Evolutionary conservation across 2,329 filamentous ascomycete genomes (phyloP), one percentile per base, ranked within the genome.

Genomic region (Thielaviopsis cerberus): DNA sequence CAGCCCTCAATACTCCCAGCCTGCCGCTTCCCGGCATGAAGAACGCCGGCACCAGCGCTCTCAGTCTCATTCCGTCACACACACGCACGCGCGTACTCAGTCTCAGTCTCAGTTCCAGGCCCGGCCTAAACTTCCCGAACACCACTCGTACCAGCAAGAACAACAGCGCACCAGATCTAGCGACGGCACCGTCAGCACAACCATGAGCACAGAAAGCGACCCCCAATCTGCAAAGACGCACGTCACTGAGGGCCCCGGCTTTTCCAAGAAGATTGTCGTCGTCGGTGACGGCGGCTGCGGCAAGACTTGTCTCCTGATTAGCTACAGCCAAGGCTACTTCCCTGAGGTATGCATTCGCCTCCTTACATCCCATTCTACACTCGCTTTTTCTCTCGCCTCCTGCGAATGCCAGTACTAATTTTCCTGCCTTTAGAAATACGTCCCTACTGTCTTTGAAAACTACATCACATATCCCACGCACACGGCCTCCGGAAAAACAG

Each of bases 241-340:
- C 70, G 80, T 91, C 71, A 96, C 91, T 54, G 88, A 94, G 68
- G 88, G 86, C 24, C 90, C 91, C 3, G 81, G 88, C 59, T 96
- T 92, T 73, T 97, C 91, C 64, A 98, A 98, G 78, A 98, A 98
- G 79, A 92, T 98, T 69, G 92, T 98, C 51, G 92, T 98, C 55
- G 92, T 98, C 52, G 92, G 92, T 62, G 92, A 98, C 71, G 92
- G 92, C 66, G 92, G 92, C 62, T 98, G 92, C 72, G 92, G 92
- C 66, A 98, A 98, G 82, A 98, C 92, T 8, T 98, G 92, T 75
- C 76, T 98, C 64, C 76, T 98, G 71, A 98, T 98, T 72, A 96
- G 90, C 73, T 98, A 97, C 76, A 94, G 89, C 67, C 90, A 97
- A 74, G 92, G 92, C 61, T 95, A 95, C 71, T 98, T 98, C 69